Evolutionary conservation across 2,329 filamentous ascomycete species (phyloP), one percentile per base, ranked within the genome.

Genomic region (Paracamarosporium sp.): DNA sequence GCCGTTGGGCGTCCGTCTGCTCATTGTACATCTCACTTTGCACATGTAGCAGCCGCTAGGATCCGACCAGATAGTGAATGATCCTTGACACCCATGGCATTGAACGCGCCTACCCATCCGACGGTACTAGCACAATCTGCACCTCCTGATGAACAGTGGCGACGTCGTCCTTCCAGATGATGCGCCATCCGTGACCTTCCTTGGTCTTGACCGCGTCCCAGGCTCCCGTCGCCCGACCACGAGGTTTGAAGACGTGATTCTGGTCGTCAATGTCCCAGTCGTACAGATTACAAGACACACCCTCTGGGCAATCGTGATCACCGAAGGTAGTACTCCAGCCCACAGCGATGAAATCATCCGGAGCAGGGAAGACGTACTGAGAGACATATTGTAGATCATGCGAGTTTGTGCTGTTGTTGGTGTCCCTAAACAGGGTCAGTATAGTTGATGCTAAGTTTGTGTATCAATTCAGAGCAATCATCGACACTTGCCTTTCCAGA

Each of bases 151-250:
- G 24, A n/a, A 50, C 15, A 40, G 15, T 17, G 5, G 22, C 24
- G 4, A 2, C 8, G 15, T 38, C 27, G 6, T 15, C 8, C 36
- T 51, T 41, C 48, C 48, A 41, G 15, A 51, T n/a, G 9, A 51
- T 5, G n/a, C 36, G 48, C 36, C 36, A 51, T 31, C 48, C 48
- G 4, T 9, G 22, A 7, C 36, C 35, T 20, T 41, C 48, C 9
- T 30, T 17, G 2, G 48, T 41, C 48, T 51, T 41, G n/a, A 51
- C 25, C 35, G 36, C 48, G 12, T 51, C 48, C 48, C 48, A 51
- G 5, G 8, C 36, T 4, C 48, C 36, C 5, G 12, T 5, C 11
- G 12, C 11, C 11, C 28, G 5, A 28, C 24, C 33, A 2, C 22
- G 3, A 6, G 47, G 47, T 15, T 13, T 28, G 13, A 50, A 24